Evolutionary conservation across 768 basidiomycete species (phyloP).

Genomic region (Xanthoconium purpureum): DNA sequence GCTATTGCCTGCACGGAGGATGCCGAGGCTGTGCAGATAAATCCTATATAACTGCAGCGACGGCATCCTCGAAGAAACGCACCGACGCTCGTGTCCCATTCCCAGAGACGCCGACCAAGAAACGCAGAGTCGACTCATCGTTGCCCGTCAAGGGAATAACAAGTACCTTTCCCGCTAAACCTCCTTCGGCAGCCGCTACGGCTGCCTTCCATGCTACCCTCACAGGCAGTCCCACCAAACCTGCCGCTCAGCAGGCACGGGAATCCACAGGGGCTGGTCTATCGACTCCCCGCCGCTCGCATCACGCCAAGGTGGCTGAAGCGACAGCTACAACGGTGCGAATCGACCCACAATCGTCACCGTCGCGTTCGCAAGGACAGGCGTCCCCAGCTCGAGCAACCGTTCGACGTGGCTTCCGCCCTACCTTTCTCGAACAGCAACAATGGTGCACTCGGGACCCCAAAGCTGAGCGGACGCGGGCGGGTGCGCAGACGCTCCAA

Average conservation of each 20-base stretch:
- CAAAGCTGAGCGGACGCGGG: conserved; percentile 30
- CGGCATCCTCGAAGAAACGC: conserved; percentile 30
- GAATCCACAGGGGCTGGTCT: too few species aligned
- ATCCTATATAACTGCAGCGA: conserved; percentile 2
- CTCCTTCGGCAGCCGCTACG: too few species aligned
- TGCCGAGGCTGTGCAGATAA: conserved; percentile 34
- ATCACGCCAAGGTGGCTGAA: conserved; percentile 4
- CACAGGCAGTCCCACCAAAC: too few species aligned
- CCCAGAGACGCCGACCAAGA: conserved; percentile 45
- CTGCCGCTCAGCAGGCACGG: too few species aligned
- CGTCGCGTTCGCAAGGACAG: conserved; percentile 7
- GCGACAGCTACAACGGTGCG: neutral
- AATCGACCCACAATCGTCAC: conserved; percentile 11
- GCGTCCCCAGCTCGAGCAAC: conserved; percentile 23
- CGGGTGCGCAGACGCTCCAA: conserved; percentile 9
- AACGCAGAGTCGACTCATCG: conserved; percentile 28
- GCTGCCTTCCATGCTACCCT: too few species aligned
- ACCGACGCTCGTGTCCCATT: conserved; percentile 18
- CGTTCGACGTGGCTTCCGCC: too few species aligned
- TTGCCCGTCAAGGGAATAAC: too few species aligned
- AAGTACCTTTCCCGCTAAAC: neutral
- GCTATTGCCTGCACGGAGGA: conserved; percentile 34
- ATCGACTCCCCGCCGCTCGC: neutral
- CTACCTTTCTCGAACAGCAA: conserved; percentile 13
- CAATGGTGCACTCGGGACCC: conserved; percentile 48